Percentiles rank a stretch among this genome's conserved stretches.
Conservation (phyloP, 495 filamentous ascomycete genomes). For the Hypoxylon subgilvum region DNA sequence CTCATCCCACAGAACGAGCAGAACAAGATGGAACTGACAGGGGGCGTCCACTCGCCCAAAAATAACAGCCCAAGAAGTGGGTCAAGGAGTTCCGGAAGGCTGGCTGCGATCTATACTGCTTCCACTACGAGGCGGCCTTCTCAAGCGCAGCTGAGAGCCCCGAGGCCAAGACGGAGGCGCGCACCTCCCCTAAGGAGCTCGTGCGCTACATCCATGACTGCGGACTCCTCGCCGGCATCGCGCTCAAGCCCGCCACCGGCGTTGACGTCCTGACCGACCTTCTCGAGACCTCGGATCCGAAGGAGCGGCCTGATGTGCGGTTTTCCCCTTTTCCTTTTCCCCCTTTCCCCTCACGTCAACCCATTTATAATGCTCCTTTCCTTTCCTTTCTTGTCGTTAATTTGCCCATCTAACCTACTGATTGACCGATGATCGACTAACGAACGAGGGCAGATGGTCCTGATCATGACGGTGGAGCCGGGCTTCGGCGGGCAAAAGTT, state of each 20-base stretch:
- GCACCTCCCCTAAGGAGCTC: conserved; percentile 81
- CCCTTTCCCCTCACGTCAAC: conserved; percentile 1
- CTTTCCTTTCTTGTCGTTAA: background rate
- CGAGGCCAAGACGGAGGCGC: conserved; percentile 64
- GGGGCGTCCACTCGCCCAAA: too few relatives aligned
- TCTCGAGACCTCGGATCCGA: conserved; percentile 69
- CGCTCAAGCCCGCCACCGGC: conserved; percentile 89
- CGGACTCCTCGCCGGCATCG: conserved; percentile 90
- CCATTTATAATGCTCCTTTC: background rate
- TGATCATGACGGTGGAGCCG: conserved; percentile 97
- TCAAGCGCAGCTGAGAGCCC: conserved; percentile 84
- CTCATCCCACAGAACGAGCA: background rate
- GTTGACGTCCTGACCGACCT: conserved; percentile 93
- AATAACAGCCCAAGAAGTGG: conserved; percentile 88
- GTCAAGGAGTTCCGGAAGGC: conserved; percentile 91
- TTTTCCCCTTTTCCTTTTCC: conserved; percentile 19
- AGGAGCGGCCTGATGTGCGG: conserved; percentile 90
- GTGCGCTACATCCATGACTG: conserved; percentile 87
- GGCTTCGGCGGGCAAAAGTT: conserved; percentile 99
- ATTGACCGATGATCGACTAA: background rate
- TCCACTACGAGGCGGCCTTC: conserved; percentile 98
- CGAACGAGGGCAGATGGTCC: conserved; percentile 75
- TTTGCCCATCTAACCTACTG: background rate
- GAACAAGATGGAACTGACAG: background rate
- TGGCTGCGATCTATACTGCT: conserved; percentile 97